Conservation (phyloP, 345 rosid species). For the Linum lewisii region DNA sequence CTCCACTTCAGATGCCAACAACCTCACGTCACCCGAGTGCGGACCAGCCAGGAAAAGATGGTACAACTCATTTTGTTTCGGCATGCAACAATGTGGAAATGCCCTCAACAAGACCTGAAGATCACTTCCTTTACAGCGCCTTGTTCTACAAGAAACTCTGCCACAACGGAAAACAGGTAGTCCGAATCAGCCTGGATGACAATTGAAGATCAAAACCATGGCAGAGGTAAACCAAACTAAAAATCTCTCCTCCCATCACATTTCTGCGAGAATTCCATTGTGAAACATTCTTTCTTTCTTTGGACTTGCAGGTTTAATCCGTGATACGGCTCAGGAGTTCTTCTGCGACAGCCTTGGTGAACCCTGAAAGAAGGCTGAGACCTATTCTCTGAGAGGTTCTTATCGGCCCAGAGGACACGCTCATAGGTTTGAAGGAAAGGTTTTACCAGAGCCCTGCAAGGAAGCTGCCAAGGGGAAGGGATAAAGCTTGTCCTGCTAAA, state of each 20-base stretch:
- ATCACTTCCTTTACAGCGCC: conserved; percentile 59
- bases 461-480: conserved; percentile 41
- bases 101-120: conserved; percentile 58
- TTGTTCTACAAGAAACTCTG: conserved; percentile 37
- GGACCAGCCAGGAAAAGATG: conserved; percentile 13
- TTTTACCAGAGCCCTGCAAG: conserved; percentile 13
- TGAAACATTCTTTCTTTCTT: not conserved
- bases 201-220: conserved; percentile 81
- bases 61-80: conserved; percentile 28
- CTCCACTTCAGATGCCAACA: conserved; percentile 45
- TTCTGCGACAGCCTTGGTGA: conserved; percentile 60
- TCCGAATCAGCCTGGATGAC: conserved; percentile 54
- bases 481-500: conserved; percentile 75
- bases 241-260: not conserved
- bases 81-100: too few species aligned
- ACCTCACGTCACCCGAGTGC: conserved; percentile 56
- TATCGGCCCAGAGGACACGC: conserved; percentile 87
- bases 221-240: conserved; percentile 52
- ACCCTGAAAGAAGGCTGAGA: too few species aligned
- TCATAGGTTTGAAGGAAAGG: conserved; percentile 30
- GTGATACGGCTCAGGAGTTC: conserved; percentile 69
- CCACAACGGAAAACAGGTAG: conserved; percentile 35
- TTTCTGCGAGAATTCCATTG: not conserved
- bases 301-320: conserved; percentile 51
- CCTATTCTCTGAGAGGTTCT: conserved; percentile 83